Base-by-base conservation (phyloP, 345 rosid genomes). In the Clausena lansium region DNA sequence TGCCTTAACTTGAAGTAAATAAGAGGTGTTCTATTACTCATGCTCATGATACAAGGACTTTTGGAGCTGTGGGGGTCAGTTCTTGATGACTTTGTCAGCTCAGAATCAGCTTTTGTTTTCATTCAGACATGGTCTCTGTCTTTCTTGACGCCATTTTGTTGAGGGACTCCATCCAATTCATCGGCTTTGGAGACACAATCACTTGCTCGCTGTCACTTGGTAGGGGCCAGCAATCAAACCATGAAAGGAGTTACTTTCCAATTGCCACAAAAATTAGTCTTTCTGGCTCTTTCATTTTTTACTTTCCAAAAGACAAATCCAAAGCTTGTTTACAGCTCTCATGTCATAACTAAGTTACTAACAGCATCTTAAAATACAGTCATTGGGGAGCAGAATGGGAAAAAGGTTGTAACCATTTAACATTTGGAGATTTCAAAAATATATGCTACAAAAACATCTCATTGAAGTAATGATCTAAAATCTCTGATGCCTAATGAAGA, bases 91-190 rank as follows among this genome's bases (percentile, higher is more conserved):
- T 39, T n/a, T 58, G 24, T 73, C 11, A 5, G 45, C 36, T 64
- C 62, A 55, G 58, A 50, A 38, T 36, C 59, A 17, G 60, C 60
- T 58, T 33, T 72, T 72, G 45, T 47, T 76, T 45, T 65, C 41
- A 10, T 58, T 20, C 63, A 39, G 60, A 60, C 80, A 54, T 15
- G 19, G 76, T 76, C 62, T 39, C 19, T 66, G 33, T 77, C 72
- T 28, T 59, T 20, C 45, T 1, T 22, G 61, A 17, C 57, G 17
- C 57, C 4, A 19, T 13, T 52, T 52, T 52, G 22, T 0, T 17
- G 22, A 5, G 20, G 57, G 22, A 5, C 57, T 52, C 17, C 50
- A 41, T 17, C 20, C 22, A 17, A 10, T 17, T 50, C 24, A 33
- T 33, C 36, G 9, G 38, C n/a, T 66, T 30, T 22, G 27, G 70